Evolutionary conservation across 2,329 filamentous ascomycete species (phyloP).

Genomic region (Rutstroemia sydowiana): DNA sequence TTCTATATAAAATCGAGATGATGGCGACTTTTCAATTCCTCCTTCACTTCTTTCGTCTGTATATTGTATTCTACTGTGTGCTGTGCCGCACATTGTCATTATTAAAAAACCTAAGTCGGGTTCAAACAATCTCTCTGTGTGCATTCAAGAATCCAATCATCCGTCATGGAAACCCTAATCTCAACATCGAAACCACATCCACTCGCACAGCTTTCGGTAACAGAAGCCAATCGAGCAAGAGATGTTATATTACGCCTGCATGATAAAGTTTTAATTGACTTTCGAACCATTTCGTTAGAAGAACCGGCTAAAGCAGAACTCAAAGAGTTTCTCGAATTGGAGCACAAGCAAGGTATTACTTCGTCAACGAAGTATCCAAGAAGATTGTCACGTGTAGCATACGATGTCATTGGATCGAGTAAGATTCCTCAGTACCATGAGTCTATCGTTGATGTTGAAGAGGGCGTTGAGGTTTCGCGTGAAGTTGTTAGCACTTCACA

Average conservation of each 20-base stretch:
- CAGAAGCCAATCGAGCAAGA: conserved; percentile 46
- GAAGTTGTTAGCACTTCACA: conserved; percentile 39
- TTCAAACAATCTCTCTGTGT: no score
- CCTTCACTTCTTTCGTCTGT: no score
- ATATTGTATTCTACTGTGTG: no score
- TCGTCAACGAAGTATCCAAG: conserved; percentile 35
- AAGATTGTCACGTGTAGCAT: conserved; percentile 46
- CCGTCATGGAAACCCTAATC: background rate
- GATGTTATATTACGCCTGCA: conserved; percentile 33
- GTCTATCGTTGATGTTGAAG: conserved; percentile 41
- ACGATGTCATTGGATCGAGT: conserved; percentile 47
- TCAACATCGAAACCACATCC: conserved; percentile 32
- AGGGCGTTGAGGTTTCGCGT: conserved; percentile 36
- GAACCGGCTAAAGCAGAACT: conserved; percentile 47
- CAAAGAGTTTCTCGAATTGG: conserved; percentile 40
- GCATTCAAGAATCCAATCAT: background rate
- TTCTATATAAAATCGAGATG: no score
- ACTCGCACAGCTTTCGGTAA: conserved; percentile 37
- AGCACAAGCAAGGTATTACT: conserved; percentile 34
- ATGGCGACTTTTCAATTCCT: no score
- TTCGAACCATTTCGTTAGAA: conserved; percentile 51
- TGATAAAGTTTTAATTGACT: conserved; percentile 44
- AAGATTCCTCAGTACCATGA: conserved; percentile 48
- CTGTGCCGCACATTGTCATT: no score
- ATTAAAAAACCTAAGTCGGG: no score